Conservation (phyloP, 495 filamentous ascomycete genomes). For the Penicillium waksmanii region DNA sequence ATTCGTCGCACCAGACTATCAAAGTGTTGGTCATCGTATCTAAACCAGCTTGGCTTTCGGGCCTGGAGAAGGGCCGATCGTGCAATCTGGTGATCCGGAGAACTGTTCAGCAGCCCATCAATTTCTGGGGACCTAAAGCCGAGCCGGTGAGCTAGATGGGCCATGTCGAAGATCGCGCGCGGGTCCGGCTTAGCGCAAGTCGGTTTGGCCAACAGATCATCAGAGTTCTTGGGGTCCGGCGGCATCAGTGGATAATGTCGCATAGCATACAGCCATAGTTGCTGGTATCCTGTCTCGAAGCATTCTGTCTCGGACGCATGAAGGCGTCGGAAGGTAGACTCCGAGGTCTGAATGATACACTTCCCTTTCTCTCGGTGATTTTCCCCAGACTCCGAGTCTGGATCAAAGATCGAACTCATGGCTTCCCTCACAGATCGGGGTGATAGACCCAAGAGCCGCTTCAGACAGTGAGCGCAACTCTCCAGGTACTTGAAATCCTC, state of each 20-base stretch:
- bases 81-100: slow-evolving; percentile 11
- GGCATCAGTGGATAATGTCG: slow-evolving; percentile 1
- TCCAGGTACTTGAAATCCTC: slow-evolving; percentile 38
- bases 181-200: slow-evolving; percentile 1
- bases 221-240: neutral
- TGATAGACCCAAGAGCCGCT: slow-evolving; percentile 24
- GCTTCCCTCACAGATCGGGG: slow-evolving; percentile 12
- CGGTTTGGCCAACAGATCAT: neutral
- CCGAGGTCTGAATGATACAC: slow-evolving; percentile 29
- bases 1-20: slow-evolving; percentile 15
- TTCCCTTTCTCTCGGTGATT: slow-evolving; percentile 6
- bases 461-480: slow-evolving; percentile 30
- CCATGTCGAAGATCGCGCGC: slow-evolving; percentile 10
- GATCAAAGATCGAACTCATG: slow-evolving; percentile 9
- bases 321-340: slow-evolving; percentile 21
- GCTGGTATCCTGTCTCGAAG: slow-evolving; percentile 25
- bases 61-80: slow-evolving; percentile 5
- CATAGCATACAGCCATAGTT: slow-evolving; percentile 10
- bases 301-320: slow-evolving; percentile 10
- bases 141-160: slow-evolving; percentile 3
- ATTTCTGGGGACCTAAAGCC: slow-evolving; percentile 9
- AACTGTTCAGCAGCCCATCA: neutral
- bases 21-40: slow-evolving; percentile 5
- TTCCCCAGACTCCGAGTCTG: slow-evolving; percentile 1
- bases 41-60: slow-evolving; percentile 4